Evolutionary conservation across 2,329 filamentous ascomycete species (phyloP).

Genomic region (Aquanectria penicillioides): DNA sequence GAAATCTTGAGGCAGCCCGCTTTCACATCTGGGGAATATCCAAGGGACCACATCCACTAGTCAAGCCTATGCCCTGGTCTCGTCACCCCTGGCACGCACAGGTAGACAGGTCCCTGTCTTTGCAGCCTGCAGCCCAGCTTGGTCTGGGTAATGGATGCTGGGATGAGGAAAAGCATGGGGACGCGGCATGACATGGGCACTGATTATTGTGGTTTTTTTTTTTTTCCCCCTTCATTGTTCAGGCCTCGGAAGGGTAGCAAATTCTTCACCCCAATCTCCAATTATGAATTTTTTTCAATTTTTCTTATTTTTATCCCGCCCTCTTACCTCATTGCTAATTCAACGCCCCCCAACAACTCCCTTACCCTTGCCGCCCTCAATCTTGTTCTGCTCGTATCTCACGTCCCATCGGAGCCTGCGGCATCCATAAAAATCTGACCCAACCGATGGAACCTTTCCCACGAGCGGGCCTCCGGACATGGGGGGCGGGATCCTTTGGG

Average conservation of each 20-base stretch:
- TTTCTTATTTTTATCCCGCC: background rate
- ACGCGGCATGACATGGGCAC: background rate
- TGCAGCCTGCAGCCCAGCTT: conserved; percentile 3
- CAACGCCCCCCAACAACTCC: background rate
- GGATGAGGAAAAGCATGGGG: background rate
- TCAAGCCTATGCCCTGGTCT: background rate
- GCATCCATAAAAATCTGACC: conserved; percentile 23
- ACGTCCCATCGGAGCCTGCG: conserved; percentile 21
- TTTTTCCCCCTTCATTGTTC: background rate
- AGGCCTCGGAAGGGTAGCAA: too few species aligned
- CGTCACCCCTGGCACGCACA: background rate
- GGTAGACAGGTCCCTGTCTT: conserved; percentile 9
- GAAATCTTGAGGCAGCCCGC: conserved; percentile 11
- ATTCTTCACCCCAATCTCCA: background rate
- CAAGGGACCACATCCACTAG: conserved; percentile 19
- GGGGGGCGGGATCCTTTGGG: conserved; percentile 11
- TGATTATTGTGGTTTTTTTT: background rate
- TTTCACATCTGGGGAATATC: conserved; percentile 40
- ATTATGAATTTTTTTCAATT: background rate
- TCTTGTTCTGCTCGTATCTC: conserved; percentile 26
- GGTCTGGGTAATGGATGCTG: conserved; percentile 7
- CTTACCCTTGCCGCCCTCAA: background rate
- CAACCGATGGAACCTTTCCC: conserved; percentile 33
- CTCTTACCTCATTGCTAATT: background rate
- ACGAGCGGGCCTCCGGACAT: conserved; percentile 28